A percentile compares a stretch with the other conserved stretches of the same genome.
These are phyloP conservation scores for Coemansia sp. DNA, from an alignment of 192 early-diverging fungal species.

Conservation along the genomic window DNA sequence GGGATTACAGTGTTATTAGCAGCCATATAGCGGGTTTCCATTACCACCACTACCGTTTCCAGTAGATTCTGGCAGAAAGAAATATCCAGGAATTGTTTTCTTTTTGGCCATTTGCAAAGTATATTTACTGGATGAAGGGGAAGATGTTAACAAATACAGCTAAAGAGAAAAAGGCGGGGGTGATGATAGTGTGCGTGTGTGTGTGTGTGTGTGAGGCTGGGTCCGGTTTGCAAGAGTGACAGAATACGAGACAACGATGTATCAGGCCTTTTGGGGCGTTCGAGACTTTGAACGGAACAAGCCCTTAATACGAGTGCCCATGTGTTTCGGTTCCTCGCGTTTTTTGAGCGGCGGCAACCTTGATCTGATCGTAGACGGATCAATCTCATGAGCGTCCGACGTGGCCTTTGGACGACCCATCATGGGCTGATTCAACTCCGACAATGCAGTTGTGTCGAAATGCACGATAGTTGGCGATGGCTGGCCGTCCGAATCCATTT, in stretches of 20 bases:
- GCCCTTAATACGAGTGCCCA: slow-evolving; percentile 35
- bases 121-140: neutral
- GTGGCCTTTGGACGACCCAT: slow-evolving; percentile 1
- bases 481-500: neutral
- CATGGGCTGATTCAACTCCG: neutral
- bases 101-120: neutral
- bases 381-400: slow-evolving; percentile 1
- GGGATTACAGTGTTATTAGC: too few relatives aligned
- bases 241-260: too few relatives aligned
- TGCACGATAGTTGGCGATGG: slow-evolving; percentile 24
- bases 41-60: too few relatives aligned
- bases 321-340: slow-evolving; percentile 27
- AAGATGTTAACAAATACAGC: neutral
- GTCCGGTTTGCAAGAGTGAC: too few relatives aligned
- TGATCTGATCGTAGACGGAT: slow-evolving; percentile 25
- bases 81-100: too few relatives aligned
- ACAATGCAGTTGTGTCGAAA: slow-evolving; percentile 11
- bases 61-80: too few relatives aligned
- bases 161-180: slow-evolving; percentile 5
- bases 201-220: too few relatives aligned
- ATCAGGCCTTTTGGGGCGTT: slow-evolving; percentile 18
- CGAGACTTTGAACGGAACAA: slow-evolving; percentile 45
- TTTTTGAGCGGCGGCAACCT: slow-evolving; percentile 31
- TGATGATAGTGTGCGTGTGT: too few relatives aligned
- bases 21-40: too few relatives aligned